Conservation (phyloP, 306 rosid genomes). For the Glycine soja region DNA sequence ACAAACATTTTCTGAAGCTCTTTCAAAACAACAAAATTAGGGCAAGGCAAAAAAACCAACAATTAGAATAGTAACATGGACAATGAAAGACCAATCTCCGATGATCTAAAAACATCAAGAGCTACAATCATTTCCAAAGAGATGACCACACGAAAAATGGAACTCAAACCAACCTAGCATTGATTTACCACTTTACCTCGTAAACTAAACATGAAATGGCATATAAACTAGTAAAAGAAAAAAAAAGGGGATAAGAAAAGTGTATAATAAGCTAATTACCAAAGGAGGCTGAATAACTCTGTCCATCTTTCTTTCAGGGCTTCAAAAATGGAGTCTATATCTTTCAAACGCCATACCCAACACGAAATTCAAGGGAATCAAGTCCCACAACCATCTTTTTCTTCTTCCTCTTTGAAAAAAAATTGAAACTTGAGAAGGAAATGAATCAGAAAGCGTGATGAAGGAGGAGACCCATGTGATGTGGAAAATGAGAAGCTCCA, state of each 20-base stretch:
- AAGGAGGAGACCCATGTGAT: conserved; percentile 42
- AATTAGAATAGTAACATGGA: conserved; percentile 14
- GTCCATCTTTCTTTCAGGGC: conserved; percentile 57
- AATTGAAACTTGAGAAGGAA: conserved; percentile 26
- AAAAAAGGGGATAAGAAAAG: conserved; percentile 9
- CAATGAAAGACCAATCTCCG: neutral
- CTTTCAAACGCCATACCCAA: conserved; percentile 59
- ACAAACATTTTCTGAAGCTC: conserved; percentile 13
- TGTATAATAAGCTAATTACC: conserved; percentile 55
- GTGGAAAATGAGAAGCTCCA: conserved; percentile 46
- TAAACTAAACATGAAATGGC: conserved; percentile 33
- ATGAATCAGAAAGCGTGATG: conserved; percentile 44
- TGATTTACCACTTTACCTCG: conserved; percentile 24
- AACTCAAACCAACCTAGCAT: conserved; percentile 20
- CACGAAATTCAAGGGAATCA: conserved; percentile 42
- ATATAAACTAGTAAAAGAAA: conserved; percentile 32
- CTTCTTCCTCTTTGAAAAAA: conserved; percentile 6
- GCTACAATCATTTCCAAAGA: conserved; percentile 31
- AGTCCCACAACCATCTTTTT: conserved; percentile 37
- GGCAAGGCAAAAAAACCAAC: conserved; percentile 41
- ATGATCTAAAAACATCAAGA: conserved; percentile 12
- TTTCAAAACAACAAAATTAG: conserved; percentile 20
- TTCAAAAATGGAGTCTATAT: conserved; percentile 47
- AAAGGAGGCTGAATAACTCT: conserved; percentile 86
- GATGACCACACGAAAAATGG: conserved; percentile 7